Evolutionary conservation across 1,284 basidiomycete genomes (phyloP).

Genomic region (Chondrostereum purpureum): DNA sequence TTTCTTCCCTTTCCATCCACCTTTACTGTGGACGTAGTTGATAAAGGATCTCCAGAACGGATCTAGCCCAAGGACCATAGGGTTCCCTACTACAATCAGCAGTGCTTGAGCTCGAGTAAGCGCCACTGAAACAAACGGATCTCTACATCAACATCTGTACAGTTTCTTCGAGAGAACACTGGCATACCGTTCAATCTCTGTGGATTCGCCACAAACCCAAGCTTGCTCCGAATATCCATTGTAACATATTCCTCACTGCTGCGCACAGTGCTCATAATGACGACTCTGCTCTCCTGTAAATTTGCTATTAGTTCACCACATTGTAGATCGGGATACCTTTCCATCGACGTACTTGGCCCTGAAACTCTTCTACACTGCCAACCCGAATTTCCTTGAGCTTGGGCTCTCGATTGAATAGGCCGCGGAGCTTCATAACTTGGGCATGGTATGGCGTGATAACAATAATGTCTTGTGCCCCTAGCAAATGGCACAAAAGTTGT

Average conservation of each 20-base stretch:
- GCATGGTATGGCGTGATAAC: slow-evolving; percentile 39
- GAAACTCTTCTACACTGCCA: slow-evolving; percentile 42
- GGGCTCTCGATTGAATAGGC: slow-evolving; percentile 12
- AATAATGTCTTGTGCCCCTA: slow-evolving; percentile 28
- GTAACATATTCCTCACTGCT: slow-evolving; percentile 31
- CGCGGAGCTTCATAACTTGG: slow-evolving; percentile 31
- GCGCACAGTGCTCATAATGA: slow-evolving; percentile 40
- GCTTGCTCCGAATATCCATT: slow-evolving; percentile 33
- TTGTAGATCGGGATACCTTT: neutral
- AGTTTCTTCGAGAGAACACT: no score
- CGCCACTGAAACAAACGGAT: slow-evolving; percentile 30
- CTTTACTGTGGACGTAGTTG: neutral
- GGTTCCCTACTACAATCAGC: slow-evolving; percentile 36
- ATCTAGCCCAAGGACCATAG: slow-evolving; percentile 33
- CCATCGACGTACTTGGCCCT: slow-evolving; percentile 23
- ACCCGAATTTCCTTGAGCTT: slow-evolving; percentile 28
- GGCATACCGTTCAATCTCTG: slow-evolving; percentile 37
- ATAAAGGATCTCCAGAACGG: slow-evolving; percentile 9
- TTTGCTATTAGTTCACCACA: no score
- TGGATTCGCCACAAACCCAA: slow-evolving; percentile 39
- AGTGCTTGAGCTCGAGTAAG: slow-evolving; percentile 38
- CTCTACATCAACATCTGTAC: neutral
- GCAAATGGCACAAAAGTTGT: neutral
- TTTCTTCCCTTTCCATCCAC: neutral
- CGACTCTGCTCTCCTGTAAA: slow-evolving; percentile 38